Base-by-base conservation (phyloP, 495 filamentous ascomycete species). In the Viridothelium virens region DNA sequence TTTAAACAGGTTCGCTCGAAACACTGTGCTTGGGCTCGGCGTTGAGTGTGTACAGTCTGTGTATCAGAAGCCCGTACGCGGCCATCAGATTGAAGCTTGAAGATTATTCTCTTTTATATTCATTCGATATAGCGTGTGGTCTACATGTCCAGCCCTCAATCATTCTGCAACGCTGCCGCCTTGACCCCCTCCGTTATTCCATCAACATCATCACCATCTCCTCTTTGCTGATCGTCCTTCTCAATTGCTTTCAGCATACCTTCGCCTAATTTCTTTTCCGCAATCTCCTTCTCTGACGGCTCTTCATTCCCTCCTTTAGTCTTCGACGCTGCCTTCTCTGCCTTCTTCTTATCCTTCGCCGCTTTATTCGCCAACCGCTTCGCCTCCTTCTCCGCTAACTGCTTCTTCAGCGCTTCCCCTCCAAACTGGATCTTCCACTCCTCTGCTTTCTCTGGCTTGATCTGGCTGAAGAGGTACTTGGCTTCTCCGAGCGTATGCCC, bases 351-450 rank as follows among this genome's bases (percentile, higher is more conserved):
- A 25, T 82, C 81, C 77, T 85, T 85, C 46, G 77, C 79, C 7
- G 80, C 82, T 38, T 81, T 83, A 73, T 83, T 85, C 65, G 80
- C 81, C 0, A 79, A 79, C 7, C 79, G 80, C 61, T 79, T 75
- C 31, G 70, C 73, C 47, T 70, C 75, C 14, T 87, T 86, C 61
- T 90, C 85, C 64, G 87, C 89, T 74, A 90, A 84, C 72, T 81
- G 82, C 67, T 81, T 75, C 38, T 81, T 71, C 63, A 84, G 79
- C 64, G 84, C 87, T 72, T 89, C 87, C 38, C 91, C 91, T 41
- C 93, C 92, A 73, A 89, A 97, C 70, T 80, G 78, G 46, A 86
- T 84, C 63, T 86, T 85, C 93, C 93, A 97, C 73, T 91, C 86
- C 33, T 87, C 81, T 25, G 87, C 88, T 79, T 91, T 93, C 78